A percentile compares a stretch with the other conserved stretches of the same genome.
Evolutionary conservation across 345 rosid genomes (phyloP).

Genomic region (Hibiscus syriacus): DNA sequence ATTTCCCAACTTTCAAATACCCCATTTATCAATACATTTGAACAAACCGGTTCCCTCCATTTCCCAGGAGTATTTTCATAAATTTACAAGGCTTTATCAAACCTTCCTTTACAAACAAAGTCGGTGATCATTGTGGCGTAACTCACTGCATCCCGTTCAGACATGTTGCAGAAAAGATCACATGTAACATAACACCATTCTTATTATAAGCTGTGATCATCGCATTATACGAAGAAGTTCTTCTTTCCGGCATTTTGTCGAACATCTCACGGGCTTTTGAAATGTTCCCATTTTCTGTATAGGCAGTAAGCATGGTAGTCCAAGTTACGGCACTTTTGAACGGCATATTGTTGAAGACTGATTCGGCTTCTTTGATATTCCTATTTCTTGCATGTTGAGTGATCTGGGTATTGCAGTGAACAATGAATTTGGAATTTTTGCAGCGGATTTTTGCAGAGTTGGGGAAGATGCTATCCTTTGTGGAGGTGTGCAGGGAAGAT

Average conservation of each 20-base stretch:
- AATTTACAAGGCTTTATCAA: constrained; percentile 48
- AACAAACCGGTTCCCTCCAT: constrained; percentile 64
- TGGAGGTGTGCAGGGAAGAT: neutral
- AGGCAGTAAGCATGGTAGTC: constrained; percentile 70
- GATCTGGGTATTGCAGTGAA: constrained; percentile 58
- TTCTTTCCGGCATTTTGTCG: constrained; percentile 64
- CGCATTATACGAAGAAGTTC: constrained; percentile 52
- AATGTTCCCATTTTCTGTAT: constrained; percentile 50
- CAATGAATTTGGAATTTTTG: constrained; percentile 20
- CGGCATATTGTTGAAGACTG: constrained; percentile 50
- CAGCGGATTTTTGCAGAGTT: neutral
- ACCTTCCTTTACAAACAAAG: constrained; percentile 45
- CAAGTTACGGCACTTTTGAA: constrained; percentile 48
- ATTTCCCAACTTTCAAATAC: constrained; percentile 45
- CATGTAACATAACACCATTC: constrained; percentile 31
- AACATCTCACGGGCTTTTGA: constrained; percentile 46
- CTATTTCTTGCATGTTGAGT: constrained; percentile 51
- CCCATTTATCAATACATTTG: constrained; percentile 69
- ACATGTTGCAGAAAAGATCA: constrained; percentile 38
- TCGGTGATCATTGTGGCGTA: constrained; percentile 71
- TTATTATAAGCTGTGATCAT: constrained; percentile 63
- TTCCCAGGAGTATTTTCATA: constrained; percentile 30
- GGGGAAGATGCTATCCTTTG: neutral
- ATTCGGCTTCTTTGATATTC: constrained; percentile 42
- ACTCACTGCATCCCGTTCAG: constrained; percentile 47